Evolutionary conservation across 345 rosid genomes (phyloP).

Genomic region (Theobroma cacao): DNA sequence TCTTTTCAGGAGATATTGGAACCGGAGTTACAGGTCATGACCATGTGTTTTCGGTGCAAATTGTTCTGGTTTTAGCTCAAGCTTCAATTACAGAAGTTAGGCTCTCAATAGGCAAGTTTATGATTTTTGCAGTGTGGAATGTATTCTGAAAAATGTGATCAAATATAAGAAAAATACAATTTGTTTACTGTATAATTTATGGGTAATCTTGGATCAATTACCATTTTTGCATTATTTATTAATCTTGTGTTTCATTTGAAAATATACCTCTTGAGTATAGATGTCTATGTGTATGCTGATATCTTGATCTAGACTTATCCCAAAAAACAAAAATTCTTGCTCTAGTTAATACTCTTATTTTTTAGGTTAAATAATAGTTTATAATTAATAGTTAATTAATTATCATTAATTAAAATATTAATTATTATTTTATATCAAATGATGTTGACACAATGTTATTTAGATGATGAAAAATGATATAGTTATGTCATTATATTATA

Average conservation of each 20-base stretch:
- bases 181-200: background rate
- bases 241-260: background rate
- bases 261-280: no score
- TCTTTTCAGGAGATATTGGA: background rate
- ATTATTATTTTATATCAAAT: no score
- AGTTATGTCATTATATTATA: no score
- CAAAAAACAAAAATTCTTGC: no score
- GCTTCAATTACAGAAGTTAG: background rate
- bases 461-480: no score
- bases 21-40: background rate
- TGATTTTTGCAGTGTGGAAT: background rate
- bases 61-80: background rate
- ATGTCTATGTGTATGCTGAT: no score
- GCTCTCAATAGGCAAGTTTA: background rate
- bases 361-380: no score
- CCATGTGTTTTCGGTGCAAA: background rate
- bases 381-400: no score
- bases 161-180: background rate
- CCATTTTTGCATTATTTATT: background rate
- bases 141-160: background rate
- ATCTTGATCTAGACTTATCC: no score
- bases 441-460: no score
- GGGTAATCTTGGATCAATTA: background rate
- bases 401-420: no score
- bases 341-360: no score